Percentiles rank a stretch among this genome's conserved stretches.
These are phyloP conservation scores for Umbilicaria muhlenbergii DNA, from an alignment of 495 filamentous ascomycete species.

Conservation along the genomic window DNA sequence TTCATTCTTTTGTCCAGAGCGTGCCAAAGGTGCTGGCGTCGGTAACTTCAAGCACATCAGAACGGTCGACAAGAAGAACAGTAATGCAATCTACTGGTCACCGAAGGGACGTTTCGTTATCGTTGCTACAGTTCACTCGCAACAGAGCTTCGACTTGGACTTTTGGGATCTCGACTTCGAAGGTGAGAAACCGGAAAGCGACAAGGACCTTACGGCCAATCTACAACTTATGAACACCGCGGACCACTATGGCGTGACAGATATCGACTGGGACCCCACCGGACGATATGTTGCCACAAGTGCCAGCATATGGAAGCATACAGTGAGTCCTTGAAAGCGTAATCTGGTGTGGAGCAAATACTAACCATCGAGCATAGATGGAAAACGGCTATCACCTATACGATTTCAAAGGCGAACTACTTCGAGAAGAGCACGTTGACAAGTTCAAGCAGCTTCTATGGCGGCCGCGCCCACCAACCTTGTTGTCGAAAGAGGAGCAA, in stretches of 20 bases:
- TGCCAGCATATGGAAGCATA: conserved; percentile 88
- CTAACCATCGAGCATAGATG: conserved; percentile 43
- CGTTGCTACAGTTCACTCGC: conserved; percentile 78
- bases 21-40: conserved; percentile 55
- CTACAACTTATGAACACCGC: conserved; percentile 79
- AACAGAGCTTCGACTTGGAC: conserved; percentile 85
- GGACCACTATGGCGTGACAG: conserved; percentile 95
- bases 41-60: conserved; percentile 93
- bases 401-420: conserved; percentile 80
- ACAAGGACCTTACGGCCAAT: conserved; percentile 91
- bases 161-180: conserved; percentile 98
- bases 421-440: conserved; percentile 85
- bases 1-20: conserved; percentile 91
- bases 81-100: conserved; percentile 99
- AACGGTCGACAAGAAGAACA: conserved; percentile 95
- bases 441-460: conserved; percentile 95
- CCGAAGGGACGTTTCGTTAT: conserved; percentile 90
- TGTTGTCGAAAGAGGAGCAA: conserved; percentile 88
- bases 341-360: not conserved
- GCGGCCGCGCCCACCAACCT: conserved; percentile 78
- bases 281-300: conserved; percentile 85
- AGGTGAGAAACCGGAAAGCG: conserved; percentile 79
- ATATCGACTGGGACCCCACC: conserved; percentile 94
- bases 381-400: conserved; percentile 98
- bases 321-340: conserved; percentile 38